Evolutionary conservation across 495 filamentous ascomycete species (phyloP).

Genomic region (Trichoderma gamsii): DNA sequence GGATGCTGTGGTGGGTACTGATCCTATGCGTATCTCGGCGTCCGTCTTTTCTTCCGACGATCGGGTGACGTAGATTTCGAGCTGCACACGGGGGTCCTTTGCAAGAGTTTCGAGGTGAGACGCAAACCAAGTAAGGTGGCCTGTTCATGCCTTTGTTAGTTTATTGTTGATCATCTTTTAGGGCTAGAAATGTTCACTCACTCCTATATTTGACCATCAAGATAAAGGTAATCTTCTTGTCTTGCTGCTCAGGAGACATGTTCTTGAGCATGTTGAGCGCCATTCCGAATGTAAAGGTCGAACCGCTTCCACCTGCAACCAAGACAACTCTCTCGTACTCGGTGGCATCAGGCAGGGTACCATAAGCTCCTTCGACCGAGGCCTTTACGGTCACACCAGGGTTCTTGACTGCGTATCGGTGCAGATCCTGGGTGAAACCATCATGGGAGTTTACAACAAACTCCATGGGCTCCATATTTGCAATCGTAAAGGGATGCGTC

Average conservation of each 20-base stretch:
- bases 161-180: not conserved
- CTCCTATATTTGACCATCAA: constrained; percentile 48
- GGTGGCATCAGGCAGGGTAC: constrained; percentile 40
- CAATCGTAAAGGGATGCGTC: constrained; percentile 58
- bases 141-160: constrained; percentile 15
- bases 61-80: constrained; percentile 40
- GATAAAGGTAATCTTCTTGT: constrained; percentile 48
- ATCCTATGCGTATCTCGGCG: not conserved
- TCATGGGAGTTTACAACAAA: constrained; percentile 44
- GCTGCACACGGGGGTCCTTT: constrained; percentile 33
- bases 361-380: constrained; percentile 52
- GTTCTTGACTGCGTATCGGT: constrained; percentile 41
- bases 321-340: constrained; percentile 42
- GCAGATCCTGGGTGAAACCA: constrained; percentile 52
- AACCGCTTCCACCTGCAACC: constrained; percentile 58
- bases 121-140: constrained; percentile 46
- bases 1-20: not conserved
- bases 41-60: constrained; percentile 11
- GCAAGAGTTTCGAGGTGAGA: constrained; percentile 41
- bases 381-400: constrained; percentile 33
- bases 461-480: constrained; percentile 39
- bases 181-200: constrained; percentile 22
- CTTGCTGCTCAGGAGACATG: constrained; percentile 31
- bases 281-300: constrained; percentile 52
- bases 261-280: constrained; percentile 44